Evolutionary conservation across 2,329 filamentous ascomycete species (phyloP).

Genomic region (Colletotrichum tabaci): DNA sequence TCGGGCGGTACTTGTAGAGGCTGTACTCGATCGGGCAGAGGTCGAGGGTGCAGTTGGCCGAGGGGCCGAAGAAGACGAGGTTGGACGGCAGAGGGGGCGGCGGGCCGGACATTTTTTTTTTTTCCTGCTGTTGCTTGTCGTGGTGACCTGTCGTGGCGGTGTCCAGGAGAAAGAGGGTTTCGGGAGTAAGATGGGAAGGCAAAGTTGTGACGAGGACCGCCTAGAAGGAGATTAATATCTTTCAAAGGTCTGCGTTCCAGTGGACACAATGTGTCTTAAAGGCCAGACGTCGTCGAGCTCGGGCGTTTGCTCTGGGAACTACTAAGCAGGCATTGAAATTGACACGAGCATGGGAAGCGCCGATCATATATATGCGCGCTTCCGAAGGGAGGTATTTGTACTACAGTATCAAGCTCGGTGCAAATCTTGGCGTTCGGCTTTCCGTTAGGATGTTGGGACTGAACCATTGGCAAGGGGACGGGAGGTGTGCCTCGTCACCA

Average conservation of each 20-base stretch:
- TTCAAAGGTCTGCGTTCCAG: not conserved
- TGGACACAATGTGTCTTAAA: constrained; percentile 2
- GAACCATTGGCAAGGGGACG: not conserved
- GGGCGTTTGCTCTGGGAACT: not conserved
- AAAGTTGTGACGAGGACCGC: not conserved
- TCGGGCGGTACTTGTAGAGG: constrained; percentile 64
- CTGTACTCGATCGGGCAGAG: constrained; percentile 62
- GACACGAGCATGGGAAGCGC: not conserved
- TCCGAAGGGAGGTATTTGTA: constrained; percentile 2
- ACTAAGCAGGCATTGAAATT: constrained; percentile 1
- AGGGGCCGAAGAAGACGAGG: constrained; percentile 59
- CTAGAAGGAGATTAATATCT: not conserved
- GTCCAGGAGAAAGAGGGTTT: not conserved
- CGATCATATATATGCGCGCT: not conserved
- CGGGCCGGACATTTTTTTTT: constrained; percentile 44
- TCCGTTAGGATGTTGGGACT: not conserved
- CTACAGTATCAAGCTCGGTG: not conserved
- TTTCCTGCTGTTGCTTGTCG: not conserved
- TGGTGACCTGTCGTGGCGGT: not conserved
- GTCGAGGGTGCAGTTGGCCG: constrained; percentile 65
- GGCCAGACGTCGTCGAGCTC: not conserved
- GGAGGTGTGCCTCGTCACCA: not conserved
- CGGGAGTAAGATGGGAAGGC: not conserved
- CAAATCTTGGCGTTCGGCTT: not conserved
- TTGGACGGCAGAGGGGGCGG: constrained; percentile 32